Evolutionary conservation across 1,284 basidiomycete genomes (phyloP).

Genomic region (Heimioporus retisporus): DNA sequence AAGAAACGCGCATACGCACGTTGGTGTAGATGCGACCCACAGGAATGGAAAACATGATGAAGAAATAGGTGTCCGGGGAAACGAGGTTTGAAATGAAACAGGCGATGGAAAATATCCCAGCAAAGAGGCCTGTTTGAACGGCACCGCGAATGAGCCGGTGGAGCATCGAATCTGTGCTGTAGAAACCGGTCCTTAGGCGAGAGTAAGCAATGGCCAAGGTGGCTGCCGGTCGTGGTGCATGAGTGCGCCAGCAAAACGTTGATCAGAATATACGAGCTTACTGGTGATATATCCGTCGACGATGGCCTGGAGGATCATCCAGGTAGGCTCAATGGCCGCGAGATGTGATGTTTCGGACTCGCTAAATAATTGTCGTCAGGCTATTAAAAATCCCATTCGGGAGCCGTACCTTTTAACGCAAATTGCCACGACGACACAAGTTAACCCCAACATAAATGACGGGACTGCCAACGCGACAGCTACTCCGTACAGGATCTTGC

Average conservation of each 20-base stretch:
- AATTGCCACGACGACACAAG: constrained; percentile 48
- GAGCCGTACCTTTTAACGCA: constrained; percentile 44
- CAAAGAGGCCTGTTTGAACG: constrained; percentile 59
- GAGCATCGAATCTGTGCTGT: constrained; percentile 55
- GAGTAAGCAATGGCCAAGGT: constrained; percentile 46
- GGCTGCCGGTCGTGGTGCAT: constrained; percentile 7
- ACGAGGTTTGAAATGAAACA: constrained; percentile 49
- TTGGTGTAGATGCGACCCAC: constrained; percentile 48
- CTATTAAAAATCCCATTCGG: no score
- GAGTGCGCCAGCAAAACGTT: no score
- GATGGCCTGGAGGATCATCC: neutral
- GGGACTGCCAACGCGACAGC: constrained; percentile 45
- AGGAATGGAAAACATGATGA: constrained; percentile 44
- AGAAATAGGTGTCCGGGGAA: constrained; percentile 31
- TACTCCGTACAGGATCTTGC: constrained; percentile 43
- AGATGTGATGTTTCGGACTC: no score
- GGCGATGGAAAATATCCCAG: constrained; percentile 54
- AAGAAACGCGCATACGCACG: constrained; percentile 25
- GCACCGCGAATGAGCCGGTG: constrained; percentile 58
- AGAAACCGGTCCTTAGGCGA: constrained; percentile 56
- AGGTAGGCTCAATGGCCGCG: constrained; percentile 42
- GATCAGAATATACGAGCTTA: no score
- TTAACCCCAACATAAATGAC: constrained; percentile 24
- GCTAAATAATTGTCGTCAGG: constrained; percentile 32
- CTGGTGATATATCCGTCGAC: neutral